These are phyloP conservation scores for Aegilops tauschii DNA, from an alignment of 176 grass and related monocot genomes.

Conservation along the genomic window DNA sequence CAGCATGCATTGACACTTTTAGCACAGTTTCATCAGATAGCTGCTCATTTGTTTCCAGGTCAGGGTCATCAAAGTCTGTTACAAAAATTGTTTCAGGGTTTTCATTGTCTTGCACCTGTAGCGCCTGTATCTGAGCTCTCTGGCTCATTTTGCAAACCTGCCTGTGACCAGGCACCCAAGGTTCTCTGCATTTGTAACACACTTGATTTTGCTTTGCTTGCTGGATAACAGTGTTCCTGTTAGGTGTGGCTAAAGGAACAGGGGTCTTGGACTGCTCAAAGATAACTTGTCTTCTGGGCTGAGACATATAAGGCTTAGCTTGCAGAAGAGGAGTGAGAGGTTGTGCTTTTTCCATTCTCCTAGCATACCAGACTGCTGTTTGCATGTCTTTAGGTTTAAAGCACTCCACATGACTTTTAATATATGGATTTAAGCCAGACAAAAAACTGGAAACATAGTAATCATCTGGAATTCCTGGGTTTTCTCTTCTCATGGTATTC, in stretches of 20 bases:
- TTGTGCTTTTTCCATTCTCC: too few relatives aligned
- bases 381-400: too few relatives aligned
- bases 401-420: too few relatives aligned
- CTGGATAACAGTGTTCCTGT: neutral
- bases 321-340: too few relatives aligned
- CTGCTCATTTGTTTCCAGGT: rapidly evolving
- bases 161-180: neutral
- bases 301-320: neutral
- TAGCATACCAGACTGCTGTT: too few relatives aligned
- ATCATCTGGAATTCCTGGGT: neutral
- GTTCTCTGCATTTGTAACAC: neutral
- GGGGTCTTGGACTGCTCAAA: neutral
- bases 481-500: neutral
- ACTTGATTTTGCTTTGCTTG: neutral
- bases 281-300: neutral
- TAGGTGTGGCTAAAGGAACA: too few relatives aligned
- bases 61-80: neutral
- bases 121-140: neutral
- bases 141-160: neutral
- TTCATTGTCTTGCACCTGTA: neutral
- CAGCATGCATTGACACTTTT: neutral
- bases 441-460: neutral
- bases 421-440: rapidly evolving
- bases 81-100: neutral
- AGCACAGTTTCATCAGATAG: neutral